Conservation (phyloP, 305 asterid genomes). For the Fraxinus albicans region DNA sequence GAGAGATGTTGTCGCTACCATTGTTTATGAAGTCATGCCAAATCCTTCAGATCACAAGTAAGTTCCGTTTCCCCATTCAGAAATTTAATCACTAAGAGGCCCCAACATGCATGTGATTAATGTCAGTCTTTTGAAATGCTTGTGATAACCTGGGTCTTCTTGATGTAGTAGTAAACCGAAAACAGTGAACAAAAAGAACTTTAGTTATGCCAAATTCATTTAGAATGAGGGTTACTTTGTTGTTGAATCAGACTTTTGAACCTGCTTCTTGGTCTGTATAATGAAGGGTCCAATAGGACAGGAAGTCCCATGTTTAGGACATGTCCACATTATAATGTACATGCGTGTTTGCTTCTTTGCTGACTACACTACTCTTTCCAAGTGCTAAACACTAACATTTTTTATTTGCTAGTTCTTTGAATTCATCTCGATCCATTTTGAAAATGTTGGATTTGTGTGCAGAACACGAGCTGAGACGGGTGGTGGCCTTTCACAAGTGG, state of each 20-base stretch:
- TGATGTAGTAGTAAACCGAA: neutral
- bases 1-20: conserved; percentile 87
- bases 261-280: neutral
- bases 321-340: neutral
- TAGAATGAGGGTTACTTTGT: neutral
- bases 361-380: neutral
- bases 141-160: neutral
- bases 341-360: neutral
- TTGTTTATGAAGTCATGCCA: conserved; percentile 92
- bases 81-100: neutral
- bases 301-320: neutral
- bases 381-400: neutral
- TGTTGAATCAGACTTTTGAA: neutral
- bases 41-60: conserved; percentile 99
- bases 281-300: neutral
- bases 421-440: neutral
- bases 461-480: conserved; percentile 78
- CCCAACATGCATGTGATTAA: neutral
- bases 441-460: conserved; percentile 33
- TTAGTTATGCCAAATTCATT: neutral
- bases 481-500: conserved; percentile 79
- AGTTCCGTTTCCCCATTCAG: conserved; percentile 31
- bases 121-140: neutral
- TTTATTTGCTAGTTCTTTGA: neutral
- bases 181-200: neutral